Evolutionary conservation across 345 rosid species (phyloP).

Genomic region (Arabidopsis arenosa): DNA sequence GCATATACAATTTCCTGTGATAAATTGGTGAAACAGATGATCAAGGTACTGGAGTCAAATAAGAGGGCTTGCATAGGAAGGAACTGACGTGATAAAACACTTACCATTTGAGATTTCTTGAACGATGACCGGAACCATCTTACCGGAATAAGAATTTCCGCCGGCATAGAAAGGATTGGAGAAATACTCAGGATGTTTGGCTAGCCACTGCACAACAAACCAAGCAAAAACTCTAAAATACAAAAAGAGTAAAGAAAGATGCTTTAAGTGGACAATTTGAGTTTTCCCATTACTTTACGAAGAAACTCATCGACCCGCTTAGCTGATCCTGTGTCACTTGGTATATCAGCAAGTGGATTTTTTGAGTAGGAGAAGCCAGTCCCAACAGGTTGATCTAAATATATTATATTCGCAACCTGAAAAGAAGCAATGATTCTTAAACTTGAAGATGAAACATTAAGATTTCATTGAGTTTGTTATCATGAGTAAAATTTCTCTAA

Average conservation of each 20-base stretch:
- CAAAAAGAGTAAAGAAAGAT: not conserved
- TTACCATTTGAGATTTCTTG: constrained; percentile 29
- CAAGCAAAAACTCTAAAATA: not conserved
- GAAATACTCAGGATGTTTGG: constrained; percentile 3
- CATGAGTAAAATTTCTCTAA: constrained; percentile 48
- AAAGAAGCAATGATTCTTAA: not conserved
- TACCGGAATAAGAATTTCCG: constrained; percentile 28
- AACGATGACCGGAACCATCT: not conserved
- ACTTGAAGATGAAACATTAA: constrained; percentile 53
- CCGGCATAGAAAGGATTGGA: constrained; percentile 23
- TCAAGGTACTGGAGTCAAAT: not conserved
- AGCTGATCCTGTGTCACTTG: constrained; percentile 56
- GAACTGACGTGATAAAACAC: not conserved
- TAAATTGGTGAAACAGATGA: not conserved
- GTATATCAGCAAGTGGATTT: constrained; percentile 44
- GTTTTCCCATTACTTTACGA: constrained; percentile 51
- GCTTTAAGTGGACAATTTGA: not conserved
- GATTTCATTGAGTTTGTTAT: constrained; percentile 39
- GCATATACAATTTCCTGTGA: constrained; percentile 59
- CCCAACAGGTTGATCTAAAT: constrained; percentile 71
- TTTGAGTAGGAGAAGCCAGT: constrained; percentile 74
- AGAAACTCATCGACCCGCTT: constrained; percentile 46
- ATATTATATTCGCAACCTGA: constrained; percentile 67
- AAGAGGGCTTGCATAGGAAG: not conserved
- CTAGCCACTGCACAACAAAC: constrained; percentile 20